Conservation (phyloP, 495 filamentous ascomycete genomes). For the Chaetomium tenue region DNA sequence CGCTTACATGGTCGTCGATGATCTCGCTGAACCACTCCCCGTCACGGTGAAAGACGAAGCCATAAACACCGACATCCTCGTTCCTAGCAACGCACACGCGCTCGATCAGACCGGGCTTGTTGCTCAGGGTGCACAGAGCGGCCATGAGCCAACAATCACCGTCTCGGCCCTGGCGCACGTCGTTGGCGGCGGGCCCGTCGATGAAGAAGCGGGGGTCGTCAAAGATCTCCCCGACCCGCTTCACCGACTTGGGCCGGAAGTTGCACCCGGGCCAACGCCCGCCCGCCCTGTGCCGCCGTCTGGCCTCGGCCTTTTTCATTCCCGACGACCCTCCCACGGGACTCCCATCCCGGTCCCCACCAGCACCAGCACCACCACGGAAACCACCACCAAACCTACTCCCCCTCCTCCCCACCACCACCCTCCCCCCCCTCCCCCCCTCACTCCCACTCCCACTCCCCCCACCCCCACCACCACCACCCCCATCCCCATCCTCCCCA, state of each 20-base stretch:
- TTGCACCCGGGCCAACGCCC: slow-evolving; percentile 23
- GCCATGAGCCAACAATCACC: slow-evolving; percentile 95
- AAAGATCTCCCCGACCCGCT: slow-evolving; percentile 78
- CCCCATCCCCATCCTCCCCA: background rate
- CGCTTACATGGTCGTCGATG: slow-evolving; percentile 62
- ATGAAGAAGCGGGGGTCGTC: slow-evolving; percentile 82
- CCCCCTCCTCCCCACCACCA: background rate
- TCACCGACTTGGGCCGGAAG: slow-evolving; percentile 60
- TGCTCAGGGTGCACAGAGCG: slow-evolving; percentile 77
- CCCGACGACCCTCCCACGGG: background rate
- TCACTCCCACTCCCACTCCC: background rate
- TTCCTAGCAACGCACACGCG: slow-evolving; percentile 79
- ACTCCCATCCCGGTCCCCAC: background rate
- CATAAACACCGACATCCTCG: slow-evolving; percentile 83
- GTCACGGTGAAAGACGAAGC: slow-evolving; percentile 91
- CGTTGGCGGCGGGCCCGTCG: slow-evolving; percentile 77
- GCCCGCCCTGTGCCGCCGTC: background rate
- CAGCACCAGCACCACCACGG: background rate
- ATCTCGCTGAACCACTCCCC: slow-evolving; percentile 91
- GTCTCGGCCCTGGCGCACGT: slow-evolving; percentile 73
- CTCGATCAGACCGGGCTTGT: slow-evolving; percentile 75
- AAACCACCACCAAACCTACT: background rate
- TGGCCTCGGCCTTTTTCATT: background rate
- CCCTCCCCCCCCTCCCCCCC: background rate
- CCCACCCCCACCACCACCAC: too few species aligned